A percentile compares a stretch with the other conserved stretches of the same genome.
phyloP scores from a whole-genome alignment of 805 yeast genomes.

The Priceomyces medius region DNA sequence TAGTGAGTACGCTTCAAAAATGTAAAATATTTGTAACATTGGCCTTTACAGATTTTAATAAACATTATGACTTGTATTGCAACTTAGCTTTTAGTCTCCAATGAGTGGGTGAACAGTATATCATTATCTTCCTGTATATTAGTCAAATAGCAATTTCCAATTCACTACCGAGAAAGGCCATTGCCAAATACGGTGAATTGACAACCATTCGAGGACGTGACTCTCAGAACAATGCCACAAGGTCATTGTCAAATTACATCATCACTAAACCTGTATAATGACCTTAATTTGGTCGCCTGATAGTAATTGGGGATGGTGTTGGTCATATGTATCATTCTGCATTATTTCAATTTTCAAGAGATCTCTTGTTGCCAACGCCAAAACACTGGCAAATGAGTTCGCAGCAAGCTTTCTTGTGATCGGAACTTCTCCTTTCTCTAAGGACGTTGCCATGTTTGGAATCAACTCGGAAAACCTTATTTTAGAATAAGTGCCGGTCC shows the following conservation, averaged over 20 bases:
- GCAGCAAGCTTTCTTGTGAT: slow-evolving; percentile 24
- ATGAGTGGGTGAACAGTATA: too few species aligned
- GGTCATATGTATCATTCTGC: slow-evolving; percentile 2
- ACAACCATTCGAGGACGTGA: neutral
- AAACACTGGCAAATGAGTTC: slow-evolving; percentile 26
- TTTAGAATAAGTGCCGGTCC: slow-evolving; percentile 3
- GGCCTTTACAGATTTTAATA: too few species aligned
- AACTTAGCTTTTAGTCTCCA: too few species aligned
- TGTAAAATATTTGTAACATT: too few species aligned
- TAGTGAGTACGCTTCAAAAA: too few species aligned
- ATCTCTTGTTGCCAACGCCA: slow-evolving; percentile 24
- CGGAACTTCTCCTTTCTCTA: slow-evolving; percentile 7
- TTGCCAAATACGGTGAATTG: neutral
- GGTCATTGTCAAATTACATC: neutral
- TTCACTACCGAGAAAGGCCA: neutral
- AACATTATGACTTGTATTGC: too few species aligned
- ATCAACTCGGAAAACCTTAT: slow-evolving; percentile 16
- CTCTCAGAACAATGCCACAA: neutral
- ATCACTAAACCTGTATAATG: slow-evolving; percentile 2
- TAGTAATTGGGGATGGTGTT: slow-evolving; percentile 5
- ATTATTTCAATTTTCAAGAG: slow-evolving; percentile 9
- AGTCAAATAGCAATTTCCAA: neutral
- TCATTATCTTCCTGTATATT: neutral
- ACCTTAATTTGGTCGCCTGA: slow-evolving; percentile 6
- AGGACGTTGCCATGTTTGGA: slow-evolving; percentile 10